Evolutionary conservation across 2,329 filamentous ascomycete species (phyloP), one percentile per base, ranked within the genome.

Genomic region (Colletotrichum tofieldiae): DNA sequence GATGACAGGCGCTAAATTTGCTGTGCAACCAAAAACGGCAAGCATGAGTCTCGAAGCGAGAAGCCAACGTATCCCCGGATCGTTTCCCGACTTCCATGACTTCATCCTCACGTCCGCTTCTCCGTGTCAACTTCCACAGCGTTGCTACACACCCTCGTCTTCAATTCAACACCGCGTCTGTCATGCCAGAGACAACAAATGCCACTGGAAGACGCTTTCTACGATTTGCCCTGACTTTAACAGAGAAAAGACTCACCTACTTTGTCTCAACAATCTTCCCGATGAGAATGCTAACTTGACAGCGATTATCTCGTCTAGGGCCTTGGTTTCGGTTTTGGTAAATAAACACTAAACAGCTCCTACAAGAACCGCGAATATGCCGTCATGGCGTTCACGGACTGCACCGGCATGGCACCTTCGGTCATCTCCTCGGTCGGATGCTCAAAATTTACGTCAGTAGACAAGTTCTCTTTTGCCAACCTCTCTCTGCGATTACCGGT

Each of bases 1-100:
- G 61, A 29, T 45, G 47, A 32, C 16, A 54, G 49, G 23, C 41
- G 51, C 60, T 49, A 56, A 35, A 32, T 32, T 56, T 58, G 41
- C 52, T 68, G 66, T 58, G 66, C 49, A 65, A 41, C 32, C 4
- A 41, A 18, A 2, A 20, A 29, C 41, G 60, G 20, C 45, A 54
- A 49, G 32, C 23, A 47, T 32, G 29, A 65, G 41, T 20, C 51
- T 37, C 51, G 20, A 54, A 14, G 35, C 56, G 14, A 49, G 45
- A 51, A n/a, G 23, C 43, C 26, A 32, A 39, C 41, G 16, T 58
- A 9, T 12, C 32, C 26, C 41, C 20, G 26, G 29, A 16, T 51
- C 49, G 23, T 47, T 5, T 23, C 16, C 20, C 23, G 45, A 49
- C 43, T 35, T 62, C 8, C 39, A 32, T 23, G 23, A 35, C 35